A percentile compares a stretch with the other conserved stretches of the same genome.
Evolutionary conservation across 192 early-diverging fungal species (phyloP).

Genomic region (Dimargaris xerosporica): DNA sequence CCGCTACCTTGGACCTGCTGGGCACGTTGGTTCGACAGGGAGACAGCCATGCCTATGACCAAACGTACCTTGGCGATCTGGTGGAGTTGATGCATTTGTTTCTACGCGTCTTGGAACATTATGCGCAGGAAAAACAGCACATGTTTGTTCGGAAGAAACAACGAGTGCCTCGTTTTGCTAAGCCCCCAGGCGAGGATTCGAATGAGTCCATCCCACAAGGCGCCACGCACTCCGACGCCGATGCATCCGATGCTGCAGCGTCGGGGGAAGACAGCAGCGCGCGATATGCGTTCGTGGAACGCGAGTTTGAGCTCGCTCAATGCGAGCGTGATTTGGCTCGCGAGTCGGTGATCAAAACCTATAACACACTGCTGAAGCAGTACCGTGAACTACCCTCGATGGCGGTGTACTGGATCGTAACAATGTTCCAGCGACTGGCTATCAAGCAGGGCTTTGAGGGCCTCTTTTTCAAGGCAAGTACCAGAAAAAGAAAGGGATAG

Average conservation of each 20-base stretch:
- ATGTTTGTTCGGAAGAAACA: conserved; percentile 6
- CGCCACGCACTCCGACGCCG: neutral
- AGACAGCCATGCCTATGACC: neutral
- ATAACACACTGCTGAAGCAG: neutral
- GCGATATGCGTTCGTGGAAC: neutral
- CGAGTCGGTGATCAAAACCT: neutral
- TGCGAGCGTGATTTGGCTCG: conserved; percentile 8
- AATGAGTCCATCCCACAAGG: neutral
- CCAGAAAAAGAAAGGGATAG: neutral
- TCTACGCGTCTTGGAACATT: neutral
- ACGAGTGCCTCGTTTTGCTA: neutral
- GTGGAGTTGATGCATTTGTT: conserved; percentile 5
- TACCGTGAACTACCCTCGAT: conserved; percentile 1
- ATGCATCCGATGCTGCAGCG: neutral
- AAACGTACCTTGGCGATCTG: neutral
- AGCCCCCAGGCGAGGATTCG: neutral
- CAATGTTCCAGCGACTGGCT: conserved; percentile 7
- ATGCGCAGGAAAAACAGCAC: neutral
- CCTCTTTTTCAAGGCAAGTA: conserved; percentile 9
- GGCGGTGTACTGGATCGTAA: conserved; percentile 7
- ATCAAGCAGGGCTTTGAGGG: conserved; percentile 9
- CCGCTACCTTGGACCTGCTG: conserved; percentile 7
- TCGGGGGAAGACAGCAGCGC: neutral
- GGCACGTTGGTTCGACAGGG: neutral
- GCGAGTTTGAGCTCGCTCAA: neutral